Base-by-base conservation (phyloP, 2,329 filamentous ascomycete genomes). In the Aspergillus versicolor region DNA sequence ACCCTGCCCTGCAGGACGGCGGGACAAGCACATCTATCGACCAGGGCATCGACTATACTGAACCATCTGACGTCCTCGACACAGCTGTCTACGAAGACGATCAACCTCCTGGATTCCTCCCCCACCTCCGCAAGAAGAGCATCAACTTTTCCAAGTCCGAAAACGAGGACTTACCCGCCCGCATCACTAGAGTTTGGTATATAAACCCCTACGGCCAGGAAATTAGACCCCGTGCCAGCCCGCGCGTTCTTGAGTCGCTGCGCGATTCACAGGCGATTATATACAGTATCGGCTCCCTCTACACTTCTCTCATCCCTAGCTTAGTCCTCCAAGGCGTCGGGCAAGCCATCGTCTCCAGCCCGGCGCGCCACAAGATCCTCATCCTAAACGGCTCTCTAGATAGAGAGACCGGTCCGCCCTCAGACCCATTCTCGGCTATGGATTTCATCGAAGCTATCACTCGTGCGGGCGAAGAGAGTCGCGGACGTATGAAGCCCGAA, bases 151-250 rank as follows among this genome's bases (percentile, higher is more conserved):
- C 84, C 68, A 97, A 97, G 75, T 79, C 67, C 2, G 85, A 90
- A 59, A 90, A 93, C 54, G 88, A 92, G 65, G 90, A 94, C 54
- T 80, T 97, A 1, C 84, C 90, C 0, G 82, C 88, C 0, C 83
- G 90, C 27, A 96, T 97, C 64, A 81, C 87, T 54, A 79, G 92
- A 2, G 82, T 97, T 32, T 97, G 92, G 91, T 97, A 97, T 77
- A 97, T 97, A 77, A 97, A 97, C 69, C 93, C 93, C 0, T 97
- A 97, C 72, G 93, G 93, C n/a, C 91, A 97, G 70, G 92, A 97
- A 74, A 97, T 97, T 64, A 85, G 88, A 17, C 90, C 92, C 0
- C 83, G 87, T 0, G 89, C 91, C 2, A 97, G 96, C 67, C 87
- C 91, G 0, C 87, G 91, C 50, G 91, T 93, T 0, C 66, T 96